Percentiles rank a stretch among this genome's conserved stretches.
phyloP scores from a whole-genome alignment of 2,329 filamentous ascomycete species.

The Fusarium pilosicola region DNA sequence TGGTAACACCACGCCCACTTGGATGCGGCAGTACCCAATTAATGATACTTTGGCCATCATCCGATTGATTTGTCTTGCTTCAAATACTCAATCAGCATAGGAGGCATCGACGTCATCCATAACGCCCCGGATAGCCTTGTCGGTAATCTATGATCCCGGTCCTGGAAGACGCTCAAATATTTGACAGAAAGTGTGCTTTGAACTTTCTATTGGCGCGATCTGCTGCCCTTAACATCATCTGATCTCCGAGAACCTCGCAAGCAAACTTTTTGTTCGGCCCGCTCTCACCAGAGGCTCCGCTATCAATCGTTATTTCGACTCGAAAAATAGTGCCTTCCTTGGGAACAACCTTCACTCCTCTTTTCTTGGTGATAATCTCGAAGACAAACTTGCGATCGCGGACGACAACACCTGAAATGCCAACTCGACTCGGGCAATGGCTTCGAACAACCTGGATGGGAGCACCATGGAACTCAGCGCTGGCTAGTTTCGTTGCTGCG shows the following conservation, averaged over 20 bases:
- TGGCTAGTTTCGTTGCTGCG: constrained; percentile 79
- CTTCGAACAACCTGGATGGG: constrained; percentile 84
- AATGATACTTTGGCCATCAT: neutral
- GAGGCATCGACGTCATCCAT: neutral
- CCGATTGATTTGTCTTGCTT: neutral
- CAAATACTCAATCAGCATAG: neutral
- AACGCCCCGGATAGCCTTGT: neutral
- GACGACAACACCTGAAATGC: constrained; percentile 85
- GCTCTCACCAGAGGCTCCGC: constrained; percentile 27
- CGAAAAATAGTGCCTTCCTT: constrained; percentile 92
- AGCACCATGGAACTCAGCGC: constrained; percentile 92
- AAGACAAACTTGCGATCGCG: constrained; percentile 89
- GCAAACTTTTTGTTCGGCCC: constrained; percentile 58
- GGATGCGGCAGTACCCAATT: neutral
- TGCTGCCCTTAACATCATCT: constrained; percentile 83
- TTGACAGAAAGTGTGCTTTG: constrained; percentile 81
- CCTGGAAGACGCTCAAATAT: constrained; percentile 64
- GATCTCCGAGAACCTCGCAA: constrained; percentile 88
- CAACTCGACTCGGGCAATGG: constrained; percentile 82
- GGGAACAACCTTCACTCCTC: constrained; percentile 81
- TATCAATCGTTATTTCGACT: constrained; percentile 69
- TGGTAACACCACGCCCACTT: too few species aligned
- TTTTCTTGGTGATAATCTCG: constrained; percentile 78
- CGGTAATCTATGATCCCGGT: neutral
- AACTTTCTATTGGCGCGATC: constrained; percentile 93